Percentiles rank a stretch among this genome's conserved stretches.
Conservation (phyloP, 2,329 filamentous ascomycete species). For the Aulographum hederae region DNA sequence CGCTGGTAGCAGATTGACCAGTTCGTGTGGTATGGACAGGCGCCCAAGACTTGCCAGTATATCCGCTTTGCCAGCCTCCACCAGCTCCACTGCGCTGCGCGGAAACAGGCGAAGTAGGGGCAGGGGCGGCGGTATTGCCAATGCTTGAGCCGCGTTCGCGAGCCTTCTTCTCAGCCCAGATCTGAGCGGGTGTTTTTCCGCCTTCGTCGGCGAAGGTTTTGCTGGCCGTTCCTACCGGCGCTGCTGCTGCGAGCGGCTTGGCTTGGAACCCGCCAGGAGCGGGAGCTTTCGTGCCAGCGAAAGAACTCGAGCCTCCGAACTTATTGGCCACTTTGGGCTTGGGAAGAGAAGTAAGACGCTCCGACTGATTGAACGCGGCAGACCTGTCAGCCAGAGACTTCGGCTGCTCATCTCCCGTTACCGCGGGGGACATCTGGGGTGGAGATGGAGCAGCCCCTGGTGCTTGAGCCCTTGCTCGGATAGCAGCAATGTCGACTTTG, state of each 20-base stretch:
- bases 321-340: conserved; percentile 92
- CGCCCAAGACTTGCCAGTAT: conserved; percentile 78
- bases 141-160: conserved; percentile 51
- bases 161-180: conserved; percentile 97
- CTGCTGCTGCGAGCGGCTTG: conserved; percentile 38
- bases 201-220: conserved; percentile 87
- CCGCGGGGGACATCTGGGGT: conserved; percentile 22
- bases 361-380: conserved; percentile 55
- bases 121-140: conserved; percentile 27
- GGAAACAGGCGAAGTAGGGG: conserved; percentile 29
- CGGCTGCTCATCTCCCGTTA: conserved; percentile 27
- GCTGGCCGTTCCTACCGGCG: conserved; percentile 62
- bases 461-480: conserved; percentile 66
- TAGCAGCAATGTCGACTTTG: conserved; percentile 93
- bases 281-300: conserved; percentile 79
- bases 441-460: conserved; percentile 21
- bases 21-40: conserved; percentile 59
- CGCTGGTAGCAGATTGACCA: conserved; percentile 39
- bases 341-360: conserved; percentile 69
- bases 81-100: conserved; percentile 53
- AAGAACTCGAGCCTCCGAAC: conserved; percentile 54
- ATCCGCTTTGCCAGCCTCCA: conserved; percentile 87
- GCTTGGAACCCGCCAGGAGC: conserved; percentile 48
- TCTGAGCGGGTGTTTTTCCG: conserved; percentile 88
- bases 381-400: conserved; percentile 58